Conservation (phyloP, 495 filamentous ascomycete genomes). For the Penicillium psychrofluorescens region DNA sequence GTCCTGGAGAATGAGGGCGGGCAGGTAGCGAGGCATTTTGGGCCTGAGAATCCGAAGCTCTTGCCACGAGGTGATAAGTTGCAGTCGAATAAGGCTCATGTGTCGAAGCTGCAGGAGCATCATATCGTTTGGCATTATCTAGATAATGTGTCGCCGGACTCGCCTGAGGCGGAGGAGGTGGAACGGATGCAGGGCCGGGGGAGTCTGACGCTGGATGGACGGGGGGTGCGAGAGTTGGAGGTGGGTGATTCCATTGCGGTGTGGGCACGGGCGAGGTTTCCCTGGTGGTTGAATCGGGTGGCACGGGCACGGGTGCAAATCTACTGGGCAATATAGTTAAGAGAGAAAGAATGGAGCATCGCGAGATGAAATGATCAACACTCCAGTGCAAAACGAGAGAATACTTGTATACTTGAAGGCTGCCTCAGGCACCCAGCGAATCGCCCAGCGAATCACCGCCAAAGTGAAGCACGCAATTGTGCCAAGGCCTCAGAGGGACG, state of each 20-base stretch:
- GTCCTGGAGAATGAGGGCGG: constrained; percentile 10
- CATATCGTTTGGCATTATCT: constrained; percentile 52
- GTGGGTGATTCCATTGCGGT: constrained; percentile 60
- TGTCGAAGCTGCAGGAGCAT: constrained; percentile 25
- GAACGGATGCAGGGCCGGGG: constrained; percentile 41
- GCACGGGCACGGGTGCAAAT: constrained; percentile 50
- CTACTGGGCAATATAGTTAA: constrained; percentile 52
- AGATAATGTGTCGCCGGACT: constrained; percentile 39
- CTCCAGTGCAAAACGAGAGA: too few species aligned
- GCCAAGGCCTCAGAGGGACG: constrained; percentile 27
- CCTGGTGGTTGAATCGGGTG: constrained; percentile 54
- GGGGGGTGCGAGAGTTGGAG: constrained; percentile 47
- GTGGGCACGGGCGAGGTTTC: constrained; percentile 58
- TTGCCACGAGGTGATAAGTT: constrained; percentile 35
- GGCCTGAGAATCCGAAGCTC: constrained; percentile 29
- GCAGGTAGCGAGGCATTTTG: constrained; percentile 10
- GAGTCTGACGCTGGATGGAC: constrained; percentile 44
- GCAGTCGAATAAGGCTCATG: constrained; percentile 45
- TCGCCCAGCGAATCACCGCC: background rate
- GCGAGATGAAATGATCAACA: too few species aligned
- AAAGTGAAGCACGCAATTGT: constrained; percentile 31
- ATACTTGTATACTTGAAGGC: background rate
- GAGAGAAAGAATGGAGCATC: too few species aligned
- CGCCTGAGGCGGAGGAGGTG: constrained; percentile 31
- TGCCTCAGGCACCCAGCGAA: background rate